Base-by-base conservation (phyloP, 2,329 filamentous ascomycete species). In the Colletotrichum horii region DNA sequence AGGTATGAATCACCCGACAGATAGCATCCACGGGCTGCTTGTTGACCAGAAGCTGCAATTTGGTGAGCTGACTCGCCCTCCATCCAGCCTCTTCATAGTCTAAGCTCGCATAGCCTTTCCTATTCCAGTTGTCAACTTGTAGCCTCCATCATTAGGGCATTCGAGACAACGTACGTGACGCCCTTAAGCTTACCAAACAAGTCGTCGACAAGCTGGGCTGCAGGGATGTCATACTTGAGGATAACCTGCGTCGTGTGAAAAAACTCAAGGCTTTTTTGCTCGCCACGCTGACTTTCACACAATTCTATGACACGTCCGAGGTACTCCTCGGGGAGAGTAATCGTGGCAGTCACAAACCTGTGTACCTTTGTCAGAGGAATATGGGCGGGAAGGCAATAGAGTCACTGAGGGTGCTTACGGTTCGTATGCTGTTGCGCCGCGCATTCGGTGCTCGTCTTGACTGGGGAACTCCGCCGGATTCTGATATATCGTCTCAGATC, bases 51-150 rank as follows among this genome's bases (percentile, higher is more conserved):
- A 99, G 88, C 83, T 98, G 96, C 43, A 99, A 89, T 85, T 98
- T 98, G 77, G 95, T 92, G 55, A 99, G 92, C 77, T 93, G 92
- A 81, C 94, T 95, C 76, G 91, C 87, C 26, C 94, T 92, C 91
- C 96, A 99, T 1, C 95, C 96, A 1, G 96, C 94, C 80, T 99
- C 97, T 85, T 99, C 97, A 83, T 99, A 99, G 84, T 99, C 97
- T 7, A 99, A 90, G 43, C 94, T 97, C 0, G 97, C 97, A 80
- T 99, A 99, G 14, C 97, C 97, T 83, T 98, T 98, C 3, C 85
- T 87, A 66, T 69, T 26, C 9, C 26, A 30, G 9, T 15, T 60
- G 56, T 71, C 8, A 71, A 66, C 8, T 30, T 24, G 19, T 15
- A 22, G 2, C 14, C 14, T 52, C 26, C 22, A 38, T 60, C 22